Conservation (phyloP, 495 filamentous ascomycete genomes). For the Recurvomyces mirabilis region DNA sequence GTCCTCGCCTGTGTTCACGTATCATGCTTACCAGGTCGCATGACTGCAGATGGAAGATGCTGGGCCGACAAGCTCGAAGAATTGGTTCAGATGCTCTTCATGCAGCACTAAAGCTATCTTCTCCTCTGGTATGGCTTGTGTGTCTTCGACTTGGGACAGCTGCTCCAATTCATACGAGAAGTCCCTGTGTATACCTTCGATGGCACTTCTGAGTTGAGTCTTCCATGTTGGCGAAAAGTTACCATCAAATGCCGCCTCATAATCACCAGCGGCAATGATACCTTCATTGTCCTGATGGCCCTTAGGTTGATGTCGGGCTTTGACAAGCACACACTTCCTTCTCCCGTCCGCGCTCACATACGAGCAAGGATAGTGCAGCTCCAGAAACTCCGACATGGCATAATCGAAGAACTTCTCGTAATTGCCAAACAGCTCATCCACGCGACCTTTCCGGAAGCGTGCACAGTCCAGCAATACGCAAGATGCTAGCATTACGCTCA, state of each 20-base stretch:
- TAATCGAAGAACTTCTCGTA: slow-evolving; percentile 34
- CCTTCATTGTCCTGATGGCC: slow-evolving; percentile 42
- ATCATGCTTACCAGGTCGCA: slow-evolving; percentile 38
- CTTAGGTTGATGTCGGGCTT: slow-evolving; percentile 34
- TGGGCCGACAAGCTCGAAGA: slow-evolving; percentile 23
- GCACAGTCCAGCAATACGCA: slow-evolving; percentile 44
- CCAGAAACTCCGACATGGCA: slow-evolving; percentile 41
- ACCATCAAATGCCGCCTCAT: slow-evolving; percentile 34
- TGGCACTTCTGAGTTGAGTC: slow-evolving; percentile 13
- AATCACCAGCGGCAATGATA: slow-evolving; percentile 37
- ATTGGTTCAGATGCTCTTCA: slow-evolving; percentile 22
- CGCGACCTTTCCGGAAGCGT: slow-evolving; percentile 25
- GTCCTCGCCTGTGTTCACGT: too few relatives aligned
- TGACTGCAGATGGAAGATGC: slow-evolving; percentile 16
- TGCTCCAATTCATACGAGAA: slow-evolving; percentile 24
- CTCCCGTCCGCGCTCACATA: slow-evolving; percentile 25
- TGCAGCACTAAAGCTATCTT: slow-evolving; percentile 31
- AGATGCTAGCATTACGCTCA: slow-evolving; percentile 43
- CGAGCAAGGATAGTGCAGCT: slow-evolving; percentile 38
- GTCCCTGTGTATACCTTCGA: slow-evolving; percentile 25
- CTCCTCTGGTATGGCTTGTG: slow-evolving; percentile 16
- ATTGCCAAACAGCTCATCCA: slow-evolving; percentile 20
- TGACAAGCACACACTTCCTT: slow-evolving; percentile 37
- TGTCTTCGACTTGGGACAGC: slow-evolving; percentile 12
- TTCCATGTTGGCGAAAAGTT: slow-evolving; percentile 20